These are phyloP conservation scores for Ophiostoma ips DNA, from an alignment of 2,329 filamentous ascomycete species.

Conservation along the genomic window DNA sequence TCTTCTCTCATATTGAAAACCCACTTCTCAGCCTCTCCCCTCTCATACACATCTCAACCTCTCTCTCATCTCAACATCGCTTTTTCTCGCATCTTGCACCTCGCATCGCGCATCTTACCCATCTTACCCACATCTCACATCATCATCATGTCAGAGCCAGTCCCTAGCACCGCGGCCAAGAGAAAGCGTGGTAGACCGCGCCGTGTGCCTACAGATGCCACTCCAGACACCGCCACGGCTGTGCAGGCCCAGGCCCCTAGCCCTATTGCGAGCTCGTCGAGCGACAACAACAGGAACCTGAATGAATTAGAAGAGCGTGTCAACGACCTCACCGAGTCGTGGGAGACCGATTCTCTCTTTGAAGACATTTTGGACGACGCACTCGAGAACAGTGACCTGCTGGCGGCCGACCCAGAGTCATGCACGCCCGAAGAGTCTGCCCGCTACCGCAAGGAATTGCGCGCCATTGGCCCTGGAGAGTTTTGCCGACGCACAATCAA, in stretches of 20 bases:
- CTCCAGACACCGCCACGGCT: not conserved
- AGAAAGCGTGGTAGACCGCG: conserved; percentile 8
- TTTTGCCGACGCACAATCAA: conserved; percentile 64
- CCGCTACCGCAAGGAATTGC: conserved; percentile 55
- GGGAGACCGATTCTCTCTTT: conserved; percentile 51
- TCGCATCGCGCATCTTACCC: not conserved
- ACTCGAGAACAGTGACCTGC: conserved; percentile 35
- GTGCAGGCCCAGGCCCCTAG: not conserved
- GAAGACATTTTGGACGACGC: conserved; percentile 48
- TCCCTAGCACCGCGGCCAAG: conserved; percentile 3
- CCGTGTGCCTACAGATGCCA: conserved; percentile 1
- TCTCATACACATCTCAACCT: not conserved
- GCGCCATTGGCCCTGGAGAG: conserved; percentile 59
- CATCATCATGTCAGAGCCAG: conserved; percentile 4
- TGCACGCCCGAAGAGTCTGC: conserved; percentile 58
- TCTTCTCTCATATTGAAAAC: no score
- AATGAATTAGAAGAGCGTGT: conserved; percentile 37
- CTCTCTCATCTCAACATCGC: not conserved
- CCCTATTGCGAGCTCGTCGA: not conserved
- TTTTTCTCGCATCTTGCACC: not conserved
- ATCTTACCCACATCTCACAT: not conserved
- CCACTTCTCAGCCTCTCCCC: not conserved
- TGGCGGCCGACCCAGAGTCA: conserved; percentile 21
- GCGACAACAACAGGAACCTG: conserved; percentile 10
- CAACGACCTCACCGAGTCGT: conserved; percentile 38